Evolutionary conservation across 2,329 filamentous ascomycete species (phyloP), one percentile per base, ranked within the genome.

Genomic region (Chrysoporthe puriensis): DNA sequence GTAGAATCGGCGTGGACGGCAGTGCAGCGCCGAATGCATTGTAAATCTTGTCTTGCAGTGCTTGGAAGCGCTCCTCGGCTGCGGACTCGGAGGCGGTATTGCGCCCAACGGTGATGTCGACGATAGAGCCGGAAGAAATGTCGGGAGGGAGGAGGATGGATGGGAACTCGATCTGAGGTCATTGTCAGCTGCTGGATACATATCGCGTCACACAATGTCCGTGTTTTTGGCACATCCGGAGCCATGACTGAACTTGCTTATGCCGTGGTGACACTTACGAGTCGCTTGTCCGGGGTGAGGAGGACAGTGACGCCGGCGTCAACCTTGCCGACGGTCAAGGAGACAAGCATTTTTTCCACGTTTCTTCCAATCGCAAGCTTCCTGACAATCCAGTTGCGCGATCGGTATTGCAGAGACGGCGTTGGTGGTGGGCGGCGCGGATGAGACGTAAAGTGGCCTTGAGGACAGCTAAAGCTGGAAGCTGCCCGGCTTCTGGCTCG

Each of bases 251-350:
- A 13, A 26, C n/a, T 8, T 44, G 36, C 42, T 32, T 11, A 26
- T 56, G 40, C 36, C 9, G 11, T 5, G 42, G 21, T 43, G 18
- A 2, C 48, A 80, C 90, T 76, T 88, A 97, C 95, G 75, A 99
- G 86, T 77, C 96, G 91, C 82, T 98, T 98, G 81, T 99, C 96
- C 77, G 97, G 92, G 60, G 96, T 99, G 76, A 99, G 84, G 66
- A 99, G 90, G 70, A 99, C 96, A 62, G 96, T 97, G 77, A 99
- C 95, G 81, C 96, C 96, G 76, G 96, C 96, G 81, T 99, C 96
- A 81, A 99, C 96, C 84, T 99, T 99, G 85, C 96, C 96, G 81
- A 99, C 96, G 62, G 95, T 98, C 78, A 99, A 87, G 73, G 96
- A 98, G 81, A 99, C 93, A 77, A 98, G 87, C 96, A 99, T 98